Evolutionary conservation across 768 basidiomycete species (phyloP).

Genomic region (Psilocybe azurescens): DNA sequence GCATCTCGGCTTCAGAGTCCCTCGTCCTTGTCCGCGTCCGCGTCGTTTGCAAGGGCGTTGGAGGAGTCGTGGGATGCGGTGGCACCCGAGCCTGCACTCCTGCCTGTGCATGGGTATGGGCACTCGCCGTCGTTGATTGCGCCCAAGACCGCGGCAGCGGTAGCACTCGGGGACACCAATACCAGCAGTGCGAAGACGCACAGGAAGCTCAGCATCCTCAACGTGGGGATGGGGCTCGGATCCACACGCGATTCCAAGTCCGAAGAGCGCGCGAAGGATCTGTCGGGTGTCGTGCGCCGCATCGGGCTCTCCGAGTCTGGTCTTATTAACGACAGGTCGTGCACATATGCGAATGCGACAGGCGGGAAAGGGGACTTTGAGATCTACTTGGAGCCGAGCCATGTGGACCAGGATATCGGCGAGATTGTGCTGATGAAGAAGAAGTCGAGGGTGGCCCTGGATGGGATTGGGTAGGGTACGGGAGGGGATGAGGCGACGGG

Average conservation of each 20-base stretch:
- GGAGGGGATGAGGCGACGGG: not conserved
- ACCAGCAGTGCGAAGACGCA: conserved; percentile 27
- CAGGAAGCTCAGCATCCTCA: conserved; percentile 44
- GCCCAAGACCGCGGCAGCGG: conserved; percentile 24
- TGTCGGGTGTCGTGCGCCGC: conserved; percentile 65
- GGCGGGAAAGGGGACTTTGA: conserved; percentile 60
- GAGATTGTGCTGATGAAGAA: conserved; percentile 80
- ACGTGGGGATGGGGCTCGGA: conserved; percentile 29
- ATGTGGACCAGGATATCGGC: conserved; percentile 64
- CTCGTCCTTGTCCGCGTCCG: conserved; percentile 20
- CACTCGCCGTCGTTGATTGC: conserved; percentile 23
- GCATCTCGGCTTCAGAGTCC: conserved; percentile 37
- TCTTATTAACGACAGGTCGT: not conserved
- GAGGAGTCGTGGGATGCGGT: conserved; percentile 32
- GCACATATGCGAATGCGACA: not conserved
- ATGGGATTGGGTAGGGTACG: conserved; percentile 21
- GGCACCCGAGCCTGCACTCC: no score
- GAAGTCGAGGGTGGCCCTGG: no score
- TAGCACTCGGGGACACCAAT: no score
- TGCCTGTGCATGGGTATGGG: no score
- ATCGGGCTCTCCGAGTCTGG: conserved; percentile 35
- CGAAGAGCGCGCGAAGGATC: conserved; percentile 47
- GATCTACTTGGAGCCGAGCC: conserved; percentile 68
- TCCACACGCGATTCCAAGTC: conserved; percentile 24
- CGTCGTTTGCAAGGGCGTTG: conserved; percentile 37